Evolutionary conservation across 345 rosid genomes (phyloP).

Genomic region (Lagerstroemia speciosa): DNA sequence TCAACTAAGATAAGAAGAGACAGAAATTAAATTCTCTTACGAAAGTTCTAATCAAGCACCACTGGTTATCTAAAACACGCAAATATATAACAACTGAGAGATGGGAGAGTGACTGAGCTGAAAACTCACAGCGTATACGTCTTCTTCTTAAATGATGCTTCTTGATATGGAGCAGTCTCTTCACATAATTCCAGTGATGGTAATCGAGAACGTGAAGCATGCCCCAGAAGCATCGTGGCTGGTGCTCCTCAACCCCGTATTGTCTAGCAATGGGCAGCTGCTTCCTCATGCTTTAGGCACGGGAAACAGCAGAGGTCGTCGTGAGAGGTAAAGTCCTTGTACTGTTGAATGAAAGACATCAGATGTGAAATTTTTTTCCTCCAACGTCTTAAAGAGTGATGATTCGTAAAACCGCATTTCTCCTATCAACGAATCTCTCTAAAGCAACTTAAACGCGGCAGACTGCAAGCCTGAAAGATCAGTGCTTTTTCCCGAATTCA

Average conservation of each 20-base stretch:
- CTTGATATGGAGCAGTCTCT: neutral
- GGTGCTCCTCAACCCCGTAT: constrained; percentile 29
- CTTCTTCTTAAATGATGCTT: neutral
- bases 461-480: no score
- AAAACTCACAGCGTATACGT: neutral
- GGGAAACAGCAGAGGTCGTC: neutral
- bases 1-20: neutral
- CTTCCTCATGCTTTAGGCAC: constrained; percentile 32
- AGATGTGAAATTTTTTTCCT: neutral
- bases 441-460: neutral
- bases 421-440: neutral
- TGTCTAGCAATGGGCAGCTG: constrained; percentile 17
- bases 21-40: no score
- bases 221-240: constrained; percentile 50
- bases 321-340: neutral
- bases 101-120: no score
- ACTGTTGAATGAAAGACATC: neutral
- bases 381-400: neutral
- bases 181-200: constrained; percentile 36
- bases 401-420: neutral
- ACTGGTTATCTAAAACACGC: no score
- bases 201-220: constrained; percentile 52
- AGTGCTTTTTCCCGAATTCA: no score
- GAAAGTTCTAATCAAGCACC: no score
- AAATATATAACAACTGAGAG: no score